Conservation (phyloP, 768 basidiomycete species). For the Tylopilus felleus region DNA sequence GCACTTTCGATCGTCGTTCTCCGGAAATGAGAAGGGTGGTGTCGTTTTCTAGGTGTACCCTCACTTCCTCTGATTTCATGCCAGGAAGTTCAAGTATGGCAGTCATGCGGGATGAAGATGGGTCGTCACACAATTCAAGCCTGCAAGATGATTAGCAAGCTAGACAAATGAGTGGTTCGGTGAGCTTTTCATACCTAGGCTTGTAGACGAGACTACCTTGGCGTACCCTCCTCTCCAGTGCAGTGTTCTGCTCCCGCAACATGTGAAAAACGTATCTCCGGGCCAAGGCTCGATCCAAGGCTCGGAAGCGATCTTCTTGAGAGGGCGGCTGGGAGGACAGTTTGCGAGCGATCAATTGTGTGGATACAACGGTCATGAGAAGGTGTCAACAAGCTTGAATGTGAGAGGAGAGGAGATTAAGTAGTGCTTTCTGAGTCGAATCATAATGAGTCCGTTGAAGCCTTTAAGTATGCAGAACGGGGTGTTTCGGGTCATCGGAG, state of each 20-base stretch:
- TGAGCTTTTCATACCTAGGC: constrained; percentile 26
- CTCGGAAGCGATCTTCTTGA: constrained; percentile 29
- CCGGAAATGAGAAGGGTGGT: constrained; percentile 35
- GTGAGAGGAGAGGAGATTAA: not conserved
- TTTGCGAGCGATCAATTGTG: constrained; percentile 21
- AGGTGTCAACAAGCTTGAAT: not conserved
- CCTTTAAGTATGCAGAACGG: constrained; percentile 1
- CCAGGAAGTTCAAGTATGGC: constrained; percentile 42
- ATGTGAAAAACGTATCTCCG: constrained; percentile 28
- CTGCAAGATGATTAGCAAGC: constrained; percentile 24
- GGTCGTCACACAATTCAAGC: constrained; percentile 40
- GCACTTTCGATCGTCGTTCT: constrained; percentile 21
- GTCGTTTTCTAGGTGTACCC: constrained; percentile 31
- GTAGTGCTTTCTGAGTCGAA: not conserved
- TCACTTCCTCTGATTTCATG: constrained; percentile 34
- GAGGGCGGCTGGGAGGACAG: constrained; percentile 20
- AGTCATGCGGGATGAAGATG: constrained; percentile 28
- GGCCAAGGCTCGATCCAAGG: constrained; percentile 31
- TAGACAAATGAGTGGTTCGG: not conserved
- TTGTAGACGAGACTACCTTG: constrained; percentile 32
- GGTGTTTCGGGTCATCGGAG: not conserved
- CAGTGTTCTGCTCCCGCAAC: constrained; percentile 17
- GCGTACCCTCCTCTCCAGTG: constrained; percentile 19
- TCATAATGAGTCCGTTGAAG: not conserved
- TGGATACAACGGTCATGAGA: constrained; percentile 25